Percentiles rank a stretch among this genome's conserved stretches.
phyloP scores from a whole-genome alignment of 140 eudicot genomes.

The Cichorium intybus region DNA sequence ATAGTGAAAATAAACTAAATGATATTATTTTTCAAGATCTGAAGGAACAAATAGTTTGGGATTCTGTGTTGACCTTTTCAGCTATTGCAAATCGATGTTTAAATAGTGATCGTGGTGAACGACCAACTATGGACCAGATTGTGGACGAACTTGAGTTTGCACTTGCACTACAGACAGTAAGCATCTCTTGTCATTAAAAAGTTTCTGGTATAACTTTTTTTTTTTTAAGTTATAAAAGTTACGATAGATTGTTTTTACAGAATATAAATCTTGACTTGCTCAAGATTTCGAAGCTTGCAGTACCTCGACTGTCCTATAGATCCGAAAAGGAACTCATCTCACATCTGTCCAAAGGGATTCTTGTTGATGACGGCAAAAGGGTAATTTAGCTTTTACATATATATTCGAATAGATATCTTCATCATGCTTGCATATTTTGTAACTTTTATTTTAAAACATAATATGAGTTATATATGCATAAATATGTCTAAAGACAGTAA shows the following conservation, averaged over 20 bases:
- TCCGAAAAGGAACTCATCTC: background rate
- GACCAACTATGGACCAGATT: background rate
- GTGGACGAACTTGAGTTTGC: constrained; percentile 11
- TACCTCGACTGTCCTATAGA: background rate
- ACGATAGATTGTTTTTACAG: background rate
- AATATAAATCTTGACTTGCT: too few species aligned
- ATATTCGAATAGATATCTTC: too few species aligned
- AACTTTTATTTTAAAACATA: too few species aligned
- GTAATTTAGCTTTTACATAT: too few species aligned
- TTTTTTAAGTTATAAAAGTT: background rate
- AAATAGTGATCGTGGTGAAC: background rate
- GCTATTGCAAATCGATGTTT: constrained; percentile 7
- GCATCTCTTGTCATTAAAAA: background rate
- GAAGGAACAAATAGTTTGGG: background rate
- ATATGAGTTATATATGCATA: too few species aligned
- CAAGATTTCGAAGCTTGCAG: background rate
- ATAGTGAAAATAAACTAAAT: background rate
- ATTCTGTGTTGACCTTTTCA: constrained; percentile 13
- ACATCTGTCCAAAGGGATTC: constrained; percentile 3
- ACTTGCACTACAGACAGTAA: constrained; percentile 13
- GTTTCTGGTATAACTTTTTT: background rate
- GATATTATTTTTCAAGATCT: background rate
- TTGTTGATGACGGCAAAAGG: constrained; percentile 19
- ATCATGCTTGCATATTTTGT: too few species aligned
- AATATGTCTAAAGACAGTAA: too few species aligned